phyloP scores from a whole-genome alignment of 2,329 filamentous ascomycete genomes.

The Aspergillus hortae region DNA sequence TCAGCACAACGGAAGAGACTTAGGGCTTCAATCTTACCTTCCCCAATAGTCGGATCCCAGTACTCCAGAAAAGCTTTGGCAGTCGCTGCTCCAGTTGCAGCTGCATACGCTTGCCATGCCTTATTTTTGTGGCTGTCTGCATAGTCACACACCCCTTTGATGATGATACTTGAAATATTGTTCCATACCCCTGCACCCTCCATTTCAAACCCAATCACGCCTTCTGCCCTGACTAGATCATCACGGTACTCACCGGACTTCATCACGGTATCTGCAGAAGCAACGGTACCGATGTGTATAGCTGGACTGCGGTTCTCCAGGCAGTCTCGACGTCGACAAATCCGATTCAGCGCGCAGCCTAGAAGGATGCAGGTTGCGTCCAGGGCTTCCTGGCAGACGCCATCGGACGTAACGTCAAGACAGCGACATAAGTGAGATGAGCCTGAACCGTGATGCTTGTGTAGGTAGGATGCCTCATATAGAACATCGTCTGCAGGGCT shows the following conservation, averaged over 20 bases:
- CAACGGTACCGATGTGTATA: slow-evolving; percentile 6
- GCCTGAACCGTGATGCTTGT: slow-evolving; percentile 7
- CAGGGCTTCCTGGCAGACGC: slow-evolving; percentile 6
- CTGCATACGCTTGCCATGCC: slow-evolving; percentile 4
- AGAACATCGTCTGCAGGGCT: slow-evolving; percentile 2
- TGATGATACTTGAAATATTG: slow-evolving; percentile 2
- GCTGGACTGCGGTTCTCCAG: not conserved
- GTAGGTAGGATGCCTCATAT: slow-evolving; percentile 4
- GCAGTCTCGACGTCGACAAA: not conserved
- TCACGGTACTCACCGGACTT: slow-evolving; percentile 10
- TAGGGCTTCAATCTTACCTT: not conserved
- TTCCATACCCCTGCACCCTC: slow-evolving; percentile 5
- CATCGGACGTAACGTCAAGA: not conserved
- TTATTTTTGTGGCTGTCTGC: slow-evolving; percentile 4
- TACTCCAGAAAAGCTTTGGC: not conserved
- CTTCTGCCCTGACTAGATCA: not conserved
- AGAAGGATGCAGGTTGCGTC: not conserved
- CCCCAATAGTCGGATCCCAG: not conserved
- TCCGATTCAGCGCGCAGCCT: not conserved
- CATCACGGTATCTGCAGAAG: slow-evolving; percentile 12
- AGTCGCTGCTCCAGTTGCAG: slow-evolving; percentile 1
- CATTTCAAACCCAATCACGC: slow-evolving; percentile 9
- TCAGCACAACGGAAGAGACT: not conserved
- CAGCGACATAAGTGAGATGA: not conserved
- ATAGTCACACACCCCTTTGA: slow-evolving; percentile 6